These are phyloP conservation scores for Pichia sp. DNA, from an alignment of 1,139 yeast genomes.

Conservation along the genomic window DNA sequence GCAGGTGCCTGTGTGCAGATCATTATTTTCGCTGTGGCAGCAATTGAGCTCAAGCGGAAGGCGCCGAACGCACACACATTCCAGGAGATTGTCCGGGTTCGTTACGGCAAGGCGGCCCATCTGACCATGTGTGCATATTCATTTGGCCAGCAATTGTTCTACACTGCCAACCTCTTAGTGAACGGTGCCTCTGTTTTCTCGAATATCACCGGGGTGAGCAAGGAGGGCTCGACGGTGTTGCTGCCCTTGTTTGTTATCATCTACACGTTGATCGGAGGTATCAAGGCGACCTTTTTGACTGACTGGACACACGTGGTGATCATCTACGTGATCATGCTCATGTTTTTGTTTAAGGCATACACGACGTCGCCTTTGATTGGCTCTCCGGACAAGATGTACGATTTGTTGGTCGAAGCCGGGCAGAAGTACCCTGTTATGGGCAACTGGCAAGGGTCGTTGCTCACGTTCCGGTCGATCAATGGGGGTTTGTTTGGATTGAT, in stretches of 20 bases:
- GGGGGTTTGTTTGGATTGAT: conserved; percentile 26
- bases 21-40: conserved; percentile 47
- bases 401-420: conserved; percentile 36
- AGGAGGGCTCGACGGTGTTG: conserved; percentile 37
- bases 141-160: conserved; percentile 25
- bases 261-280: conserved; percentile 42
- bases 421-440: conserved; percentile 33
- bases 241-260: conserved; percentile 43
- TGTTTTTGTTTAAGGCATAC: conserved; percentile 40
- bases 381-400: conserved; percentile 45
- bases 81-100: conserved; percentile 44
- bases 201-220: conserved; percentile 38
- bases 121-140: conserved; percentile 24
- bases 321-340: conserved; percentile 26
- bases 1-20: conserved; percentile 54
- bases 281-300: conserved; percentile 40
- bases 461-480: conserved; percentile 38
- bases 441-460: conserved; percentile 48
- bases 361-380: conserved; percentile 42
- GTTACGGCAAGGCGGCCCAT: conserved; percentile 42
- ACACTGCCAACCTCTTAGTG: conserved; percentile 35
- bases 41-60: conserved; percentile 49
- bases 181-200: conserved; percentile 38
- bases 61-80: conserved; percentile 54
- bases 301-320: conserved; percentile 31